These are phyloP conservation scores for Neolentinus lepideus DNA, from an alignment of 1,284 basidiomycete genomes.

Conservation along the genomic window DNA sequence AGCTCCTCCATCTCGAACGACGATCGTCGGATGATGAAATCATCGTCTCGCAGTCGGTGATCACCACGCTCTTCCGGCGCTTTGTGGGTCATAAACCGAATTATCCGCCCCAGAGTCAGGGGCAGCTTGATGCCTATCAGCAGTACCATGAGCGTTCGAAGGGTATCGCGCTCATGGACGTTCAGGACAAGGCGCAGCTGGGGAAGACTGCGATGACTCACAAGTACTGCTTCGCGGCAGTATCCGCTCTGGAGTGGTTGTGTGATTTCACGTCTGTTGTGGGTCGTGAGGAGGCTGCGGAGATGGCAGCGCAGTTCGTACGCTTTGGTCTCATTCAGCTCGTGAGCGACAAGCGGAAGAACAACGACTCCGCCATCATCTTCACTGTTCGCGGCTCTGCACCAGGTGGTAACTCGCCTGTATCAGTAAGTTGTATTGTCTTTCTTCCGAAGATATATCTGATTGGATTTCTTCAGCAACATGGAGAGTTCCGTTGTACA, in stretches of 20 bases:
- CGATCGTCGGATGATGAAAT: slow-evolving; percentile 94
- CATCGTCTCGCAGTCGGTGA: slow-evolving; percentile 88
- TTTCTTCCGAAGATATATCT: slow-evolving; percentile 4
- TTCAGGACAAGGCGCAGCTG: slow-evolving; percentile 51
- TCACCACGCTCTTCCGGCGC: slow-evolving; percentile 92
- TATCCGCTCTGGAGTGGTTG: slow-evolving; percentile 91
- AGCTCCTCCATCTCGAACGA: slow-evolving; percentile 94
- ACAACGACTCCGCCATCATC: slow-evolving; percentile 83
- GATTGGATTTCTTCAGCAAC: slow-evolving; percentile 44
- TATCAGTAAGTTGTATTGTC: slow-evolving; percentile 46
- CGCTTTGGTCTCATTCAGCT: slow-evolving; percentile 87
- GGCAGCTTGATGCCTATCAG: slow-evolving; percentile 58
- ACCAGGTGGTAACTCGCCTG: slow-evolving; percentile 64
- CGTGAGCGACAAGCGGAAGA: slow-evolving; percentile 83
- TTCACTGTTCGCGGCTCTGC: slow-evolving; percentile 83
- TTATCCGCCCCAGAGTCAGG: slow-evolving; percentile 44
- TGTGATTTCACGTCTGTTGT: slow-evolving; percentile 97
- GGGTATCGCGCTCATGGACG: slow-evolving; percentile 65
- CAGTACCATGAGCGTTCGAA: slow-evolving; percentile 77
- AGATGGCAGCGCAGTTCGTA: slow-evolving; percentile 96
- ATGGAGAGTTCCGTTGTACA: slow-evolving; percentile 93
- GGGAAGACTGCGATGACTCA: slow-evolving; percentile 42
- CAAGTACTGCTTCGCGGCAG: slow-evolving; percentile 83
- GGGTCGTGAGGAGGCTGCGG: slow-evolving; percentile 93
- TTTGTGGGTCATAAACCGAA: slow-evolving; percentile 88